These are phyloP conservation scores for Tetragonia tetragonoides DNA, from an alignment of 148 eudicot species.

Conservation along the genomic window DNA sequence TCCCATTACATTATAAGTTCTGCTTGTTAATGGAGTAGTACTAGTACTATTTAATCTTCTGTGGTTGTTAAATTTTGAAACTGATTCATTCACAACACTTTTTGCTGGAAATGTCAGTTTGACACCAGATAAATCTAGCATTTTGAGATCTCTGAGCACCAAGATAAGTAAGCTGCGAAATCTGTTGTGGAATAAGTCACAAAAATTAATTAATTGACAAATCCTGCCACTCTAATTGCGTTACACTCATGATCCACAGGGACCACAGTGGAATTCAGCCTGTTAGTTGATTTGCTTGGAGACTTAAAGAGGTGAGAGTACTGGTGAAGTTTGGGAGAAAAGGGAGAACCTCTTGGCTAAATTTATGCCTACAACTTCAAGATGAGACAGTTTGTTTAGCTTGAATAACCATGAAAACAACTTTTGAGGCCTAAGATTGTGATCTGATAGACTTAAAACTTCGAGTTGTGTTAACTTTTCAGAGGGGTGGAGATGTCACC, in stretches of 20 bases:
- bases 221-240: background rate
- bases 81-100: constrained; percentile 2
- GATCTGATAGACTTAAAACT: background rate
- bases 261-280: constrained; percentile 26
- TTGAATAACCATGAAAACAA: constrained; percentile 17
- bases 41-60: too few species aligned
- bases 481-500: constrained; percentile 23
- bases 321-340: constrained; percentile 11
- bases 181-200: constrained; percentile 23
- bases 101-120: background rate
- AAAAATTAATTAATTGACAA: constrained; percentile 14
- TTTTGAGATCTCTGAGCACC: background rate
- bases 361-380: background rate
- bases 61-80: background rate
- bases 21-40: too few species aligned
- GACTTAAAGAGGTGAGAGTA: background rate
- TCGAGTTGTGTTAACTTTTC: constrained; percentile 19
- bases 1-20: too few species aligned
- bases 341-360: constrained; percentile 4
- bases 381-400: constrained; percentile 5
- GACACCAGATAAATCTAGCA: background rate
- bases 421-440: background rate
- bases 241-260: constrained; percentile 22
- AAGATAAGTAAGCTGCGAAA: constrained; percentile 13
- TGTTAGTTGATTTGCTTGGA: constrained; percentile 14